phyloP scores from a whole-genome alignment of 148 eudicot species.

The Salicornia ramosissima region DNA sequence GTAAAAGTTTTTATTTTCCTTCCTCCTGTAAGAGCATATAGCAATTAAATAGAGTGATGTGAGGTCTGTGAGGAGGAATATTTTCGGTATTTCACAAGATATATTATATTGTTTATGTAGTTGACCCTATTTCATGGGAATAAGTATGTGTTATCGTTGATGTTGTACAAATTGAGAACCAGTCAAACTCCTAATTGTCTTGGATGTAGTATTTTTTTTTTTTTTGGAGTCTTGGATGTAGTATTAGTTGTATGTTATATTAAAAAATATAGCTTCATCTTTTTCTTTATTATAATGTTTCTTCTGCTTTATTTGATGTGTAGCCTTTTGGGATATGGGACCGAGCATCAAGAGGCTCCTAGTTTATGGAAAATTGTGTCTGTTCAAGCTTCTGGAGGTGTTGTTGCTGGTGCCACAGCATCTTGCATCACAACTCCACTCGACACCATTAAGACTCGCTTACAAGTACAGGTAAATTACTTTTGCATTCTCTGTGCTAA shows the following conservation, averaged over 20 bases:
- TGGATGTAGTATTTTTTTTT: not conserved
- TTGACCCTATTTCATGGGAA: not conserved
- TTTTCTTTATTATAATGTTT: not conserved
- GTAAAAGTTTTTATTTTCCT: too few species aligned
- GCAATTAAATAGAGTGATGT: not conserved
- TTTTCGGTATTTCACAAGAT: not conserved
- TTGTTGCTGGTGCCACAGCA: conserved; percentile 86
- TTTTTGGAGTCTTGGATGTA: too few species aligned
- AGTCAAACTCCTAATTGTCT: not conserved
- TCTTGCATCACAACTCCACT: conserved; percentile 91
- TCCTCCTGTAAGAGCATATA: too few species aligned
- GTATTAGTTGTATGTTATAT: not conserved
- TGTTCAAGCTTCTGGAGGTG: conserved; percentile 95
- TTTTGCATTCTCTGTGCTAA: not conserved
- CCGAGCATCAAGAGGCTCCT: conserved; percentile 47
- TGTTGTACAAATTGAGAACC: not conserved
- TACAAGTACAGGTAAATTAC: conserved; percentile 49
- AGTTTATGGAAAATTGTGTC: conserved; percentile 46
- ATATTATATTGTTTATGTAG: not conserved
- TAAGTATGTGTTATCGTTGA: not conserved
- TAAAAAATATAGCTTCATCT: not conserved
- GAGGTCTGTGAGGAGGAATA: not conserved
- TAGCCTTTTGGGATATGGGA: conserved; percentile 60
- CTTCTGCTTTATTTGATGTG: conserved; percentile 11
- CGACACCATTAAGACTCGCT: conserved; percentile 93